Evolutionary conservation across 192 early-diverging fungal genomes (phyloP).

Genomic region (Podila epicladia): DNA sequence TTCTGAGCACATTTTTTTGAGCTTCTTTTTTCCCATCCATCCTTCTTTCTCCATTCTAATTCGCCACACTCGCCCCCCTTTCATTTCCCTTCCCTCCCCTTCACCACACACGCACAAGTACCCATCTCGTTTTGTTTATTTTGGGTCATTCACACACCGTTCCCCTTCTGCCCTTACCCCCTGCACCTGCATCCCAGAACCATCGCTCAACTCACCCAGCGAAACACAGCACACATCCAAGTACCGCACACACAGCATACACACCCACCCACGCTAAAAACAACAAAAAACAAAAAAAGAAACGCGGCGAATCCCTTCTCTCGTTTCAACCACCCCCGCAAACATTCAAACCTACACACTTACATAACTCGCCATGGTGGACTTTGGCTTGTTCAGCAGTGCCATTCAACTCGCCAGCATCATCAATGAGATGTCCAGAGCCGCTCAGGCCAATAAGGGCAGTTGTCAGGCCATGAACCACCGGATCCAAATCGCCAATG

Average conservation of each 20-base stretch:
- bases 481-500: slow-evolving; percentile 48
- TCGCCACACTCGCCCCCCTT: not conserved
- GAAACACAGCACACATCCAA: not conserved
- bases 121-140: not conserved
- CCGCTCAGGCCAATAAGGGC: slow-evolving; percentile 46
- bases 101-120: not conserved
- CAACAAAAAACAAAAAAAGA: no score
- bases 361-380: slow-evolving; percentile 21
- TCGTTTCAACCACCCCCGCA: not conserved
- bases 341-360: not conserved
- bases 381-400: slow-evolving; percentile 33
- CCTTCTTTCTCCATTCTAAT: not conserved
- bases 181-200: not conserved
- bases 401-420: slow-evolving; percentile 34
- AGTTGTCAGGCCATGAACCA: slow-evolving; percentile 47
- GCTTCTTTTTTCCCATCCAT: not conserved
- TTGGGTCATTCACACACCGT: no score
- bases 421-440: slow-evolving; percentile 42
- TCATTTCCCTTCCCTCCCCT: not conserved
- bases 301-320: no score
- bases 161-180: not conserved
- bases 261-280: not conserved
- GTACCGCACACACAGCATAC: not conserved
- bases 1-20: not conserved
- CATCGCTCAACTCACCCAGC: not conserved